Conservation (phyloP, 2,329 filamentous ascomycete species). For the Coniochaeta hoffmannii region DNA sequence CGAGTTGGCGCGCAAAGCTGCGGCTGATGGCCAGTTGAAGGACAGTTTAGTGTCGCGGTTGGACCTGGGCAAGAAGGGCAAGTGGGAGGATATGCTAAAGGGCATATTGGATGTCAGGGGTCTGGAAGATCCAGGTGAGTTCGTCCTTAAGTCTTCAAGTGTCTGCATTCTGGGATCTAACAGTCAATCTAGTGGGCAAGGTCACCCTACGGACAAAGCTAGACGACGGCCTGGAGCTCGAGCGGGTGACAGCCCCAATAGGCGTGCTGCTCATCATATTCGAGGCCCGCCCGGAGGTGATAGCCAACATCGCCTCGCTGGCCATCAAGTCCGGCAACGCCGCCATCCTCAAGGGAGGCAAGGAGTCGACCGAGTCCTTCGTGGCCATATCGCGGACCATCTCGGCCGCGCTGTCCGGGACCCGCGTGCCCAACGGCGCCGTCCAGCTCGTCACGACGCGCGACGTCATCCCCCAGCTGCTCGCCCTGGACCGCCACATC, state of each 20-base stretch:
- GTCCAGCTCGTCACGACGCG: constrained; percentile 92
- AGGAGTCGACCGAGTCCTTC: constrained; percentile 95
- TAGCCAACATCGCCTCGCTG: constrained; percentile 93
- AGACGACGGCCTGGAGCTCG: constrained; percentile 77
- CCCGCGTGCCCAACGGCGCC: constrained; percentile 73
- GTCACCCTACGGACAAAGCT: constrained; percentile 76
- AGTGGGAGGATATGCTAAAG: constrained; percentile 96
- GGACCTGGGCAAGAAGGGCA: constrained; percentile 78
- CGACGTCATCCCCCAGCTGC: constrained; percentile 81
- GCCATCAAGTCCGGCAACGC: constrained; percentile 97
- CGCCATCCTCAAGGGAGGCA: constrained; percentile 93
- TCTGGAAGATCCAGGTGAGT: constrained; percentile 76
- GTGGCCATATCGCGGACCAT: constrained; percentile 82
- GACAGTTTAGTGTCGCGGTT: constrained; percentile 80
- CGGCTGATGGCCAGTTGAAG: constrained; percentile 67
- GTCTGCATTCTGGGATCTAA: neutral
- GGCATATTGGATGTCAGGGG: constrained; percentile 83
- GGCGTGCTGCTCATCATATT: constrained; percentile 98
- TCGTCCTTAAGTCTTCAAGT: neutral
- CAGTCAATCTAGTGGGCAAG: constrained; percentile 59
- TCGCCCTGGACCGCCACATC: constrained; percentile 78
- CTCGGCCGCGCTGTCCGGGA: constrained; percentile 63
- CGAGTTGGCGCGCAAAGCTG: constrained; percentile 63
- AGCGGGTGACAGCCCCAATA: constrained; percentile 88
- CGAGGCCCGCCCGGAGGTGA: constrained; percentile 94